phyloP scores from a whole-genome alignment of 345 rosid species.

The Mangifera indica region DNA sequence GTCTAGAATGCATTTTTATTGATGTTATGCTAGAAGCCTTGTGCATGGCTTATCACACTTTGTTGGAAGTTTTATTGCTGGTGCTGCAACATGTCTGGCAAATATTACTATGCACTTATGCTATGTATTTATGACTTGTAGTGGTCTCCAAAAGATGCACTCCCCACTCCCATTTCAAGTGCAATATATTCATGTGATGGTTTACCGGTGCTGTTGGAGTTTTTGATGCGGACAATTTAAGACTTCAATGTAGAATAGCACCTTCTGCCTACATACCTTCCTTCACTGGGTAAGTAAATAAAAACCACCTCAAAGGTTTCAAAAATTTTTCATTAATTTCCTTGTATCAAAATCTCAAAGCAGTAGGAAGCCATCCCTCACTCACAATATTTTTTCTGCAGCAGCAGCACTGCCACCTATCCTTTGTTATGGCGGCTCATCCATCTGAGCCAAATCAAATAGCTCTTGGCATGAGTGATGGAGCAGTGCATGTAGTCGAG shows the following conservation, averaged over 20 bases:
- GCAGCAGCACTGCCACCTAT: slow-evolving; percentile 30
- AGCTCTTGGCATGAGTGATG: slow-evolving; percentile 64
- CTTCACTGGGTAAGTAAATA: slow-evolving; percentile 26
- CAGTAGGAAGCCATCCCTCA: not conserved
- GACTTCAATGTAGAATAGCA: slow-evolving; percentile 49
- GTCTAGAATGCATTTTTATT: too few relatives aligned
- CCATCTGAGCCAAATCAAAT: slow-evolving; percentile 65
- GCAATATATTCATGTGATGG: slow-evolving; percentile 56
- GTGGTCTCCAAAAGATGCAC: slow-evolving; percentile 54
- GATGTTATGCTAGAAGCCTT: too few relatives aligned
- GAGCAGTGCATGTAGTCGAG: slow-evolving; percentile 57
- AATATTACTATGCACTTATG: too few relatives aligned
- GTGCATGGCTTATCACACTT: too few relatives aligned
- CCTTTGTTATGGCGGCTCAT: slow-evolving; percentile 63
- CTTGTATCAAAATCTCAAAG: not conserved
- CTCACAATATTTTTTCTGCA: not conserved
- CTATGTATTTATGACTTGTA: slow-evolving; percentile 10
- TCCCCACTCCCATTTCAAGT: slow-evolving; percentile 45
- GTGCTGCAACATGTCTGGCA: too few relatives aligned
- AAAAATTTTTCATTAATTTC: not conserved
- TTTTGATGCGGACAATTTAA: slow-evolving; percentile 48
- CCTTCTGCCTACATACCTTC: slow-evolving; percentile 48
- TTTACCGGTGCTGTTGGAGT: slow-evolving; percentile 44
- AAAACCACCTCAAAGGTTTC: not conserved
- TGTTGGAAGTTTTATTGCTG: too few relatives aligned